Evolutionary conservation across 108 stramenopile species (phyloP).

Genomic region (Craspedostauros australis): DNA sequence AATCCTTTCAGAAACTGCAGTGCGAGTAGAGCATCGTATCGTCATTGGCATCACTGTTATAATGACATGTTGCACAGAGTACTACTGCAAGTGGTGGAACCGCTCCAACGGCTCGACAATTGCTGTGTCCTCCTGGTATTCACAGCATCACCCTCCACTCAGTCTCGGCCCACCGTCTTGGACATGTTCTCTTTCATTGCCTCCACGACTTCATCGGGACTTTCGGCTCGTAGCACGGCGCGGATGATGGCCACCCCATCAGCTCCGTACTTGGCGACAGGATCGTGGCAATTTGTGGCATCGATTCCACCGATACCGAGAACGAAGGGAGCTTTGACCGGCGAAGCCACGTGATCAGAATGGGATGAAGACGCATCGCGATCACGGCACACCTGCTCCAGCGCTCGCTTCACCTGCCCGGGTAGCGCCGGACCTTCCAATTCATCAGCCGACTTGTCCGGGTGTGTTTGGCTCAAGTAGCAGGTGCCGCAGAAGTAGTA

Average conservation of each 20-base stretch:
- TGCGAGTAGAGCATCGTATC: no score
- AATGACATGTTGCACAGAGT: no score
- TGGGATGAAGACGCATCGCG: neutral
- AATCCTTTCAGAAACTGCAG: no score
- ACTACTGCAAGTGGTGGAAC: no score
- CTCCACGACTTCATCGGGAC: slow-evolving; percentile 37
- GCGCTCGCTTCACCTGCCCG: slow-evolving; percentile 30
- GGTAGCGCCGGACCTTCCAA: slow-evolving; percentile 75
- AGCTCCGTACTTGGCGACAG: slow-evolving; percentile 48
- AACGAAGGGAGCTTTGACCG: slow-evolving; percentile 24
- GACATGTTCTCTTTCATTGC: slow-evolving; percentile 43
- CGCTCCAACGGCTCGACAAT: no score
- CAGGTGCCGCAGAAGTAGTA: slow-evolving; percentile 84
- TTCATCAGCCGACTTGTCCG: slow-evolving; percentile 52
- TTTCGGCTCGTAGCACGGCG: slow-evolving; percentile 49
- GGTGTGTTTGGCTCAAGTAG: slow-evolving; percentile 63
- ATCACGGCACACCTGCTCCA: slow-evolving; percentile 2
- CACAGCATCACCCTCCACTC: no score
- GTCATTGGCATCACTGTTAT: no score
- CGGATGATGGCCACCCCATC: slow-evolving; percentile 80
- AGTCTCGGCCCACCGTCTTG: no score
- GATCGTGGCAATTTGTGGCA: slow-evolving; percentile 57
- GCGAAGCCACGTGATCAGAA: neutral
- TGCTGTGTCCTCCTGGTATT: no score
- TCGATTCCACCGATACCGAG: slow-evolving; percentile 82